These are phyloP conservation scores for Populus simonii DNA, from an alignment of 345 rosid genomes.

Conservation along the genomic window DNA sequence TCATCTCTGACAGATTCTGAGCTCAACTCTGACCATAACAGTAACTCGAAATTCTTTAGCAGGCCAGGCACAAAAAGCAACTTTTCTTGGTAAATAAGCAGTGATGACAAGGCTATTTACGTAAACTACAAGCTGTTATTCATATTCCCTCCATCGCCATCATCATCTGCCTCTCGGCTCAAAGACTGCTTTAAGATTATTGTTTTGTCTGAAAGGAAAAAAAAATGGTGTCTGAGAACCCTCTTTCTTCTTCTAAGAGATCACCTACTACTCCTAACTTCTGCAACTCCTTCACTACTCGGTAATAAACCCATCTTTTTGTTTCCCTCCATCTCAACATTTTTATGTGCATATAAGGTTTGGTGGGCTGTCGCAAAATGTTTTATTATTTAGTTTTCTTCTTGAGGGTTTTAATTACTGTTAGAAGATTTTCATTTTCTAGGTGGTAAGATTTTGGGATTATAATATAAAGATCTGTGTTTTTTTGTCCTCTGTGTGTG, in stretches of 20 bases:
- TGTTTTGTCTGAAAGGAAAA: not conserved
- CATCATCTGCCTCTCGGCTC: not conserved
- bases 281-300: slow-evolving; percentile 48
- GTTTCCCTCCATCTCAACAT: not conserved
- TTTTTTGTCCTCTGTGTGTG: too few relatives aligned
- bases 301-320: slow-evolving; percentile 31
- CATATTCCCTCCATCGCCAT: slow-evolving; percentile 2
- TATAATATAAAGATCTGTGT: not conserved
- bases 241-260: slow-evolving; percentile 30
- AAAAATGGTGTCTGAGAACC: slow-evolving; percentile 29
- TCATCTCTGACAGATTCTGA: too few relatives aligned
- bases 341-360: not conserved
- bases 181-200: not conserved
- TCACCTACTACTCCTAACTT: slow-evolving; percentile 34
- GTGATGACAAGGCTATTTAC: not conserved
- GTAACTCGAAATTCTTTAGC: too few relatives aligned
- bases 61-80: too few relatives aligned
- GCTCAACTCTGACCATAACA: too few relatives aligned
- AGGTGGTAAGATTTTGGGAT: not conserved
- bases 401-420: too few relatives aligned
- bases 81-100: slow-evolving; percentile 7
- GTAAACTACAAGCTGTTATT: not conserved
- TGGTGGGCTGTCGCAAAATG: not conserved
- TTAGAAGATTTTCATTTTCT: too few relatives aligned
- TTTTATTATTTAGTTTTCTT: not conserved